These are phyloP conservation scores for Candida dajiaensis DNA, from an alignment of 805 yeast species.

Conservation along the genomic window DNA sequence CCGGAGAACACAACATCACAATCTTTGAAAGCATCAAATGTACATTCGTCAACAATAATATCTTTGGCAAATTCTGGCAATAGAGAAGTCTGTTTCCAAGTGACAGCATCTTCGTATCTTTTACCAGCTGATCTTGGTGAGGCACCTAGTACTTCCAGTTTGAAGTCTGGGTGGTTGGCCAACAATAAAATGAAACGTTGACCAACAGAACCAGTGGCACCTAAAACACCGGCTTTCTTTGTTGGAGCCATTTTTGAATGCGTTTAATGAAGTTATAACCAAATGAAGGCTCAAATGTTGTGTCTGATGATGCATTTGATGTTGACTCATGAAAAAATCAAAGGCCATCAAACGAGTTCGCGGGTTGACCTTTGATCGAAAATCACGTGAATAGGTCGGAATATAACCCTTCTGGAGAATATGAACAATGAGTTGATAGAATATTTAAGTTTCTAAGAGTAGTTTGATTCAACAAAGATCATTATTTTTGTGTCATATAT, in stretches of 20 bases:
- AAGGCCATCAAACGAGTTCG: neutral
- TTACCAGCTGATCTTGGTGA: conserved; percentile 92
- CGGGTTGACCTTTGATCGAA: neutral
- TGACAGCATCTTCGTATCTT: conserved; percentile 74
- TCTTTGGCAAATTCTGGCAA: conserved; percentile 64
- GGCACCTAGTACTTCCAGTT: conserved; percentile 83
- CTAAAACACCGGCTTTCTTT: conserved; percentile 76
- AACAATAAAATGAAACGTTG: conserved; percentile 87
- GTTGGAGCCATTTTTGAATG: conserved; percentile 22
- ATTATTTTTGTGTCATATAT: too few relatives aligned
- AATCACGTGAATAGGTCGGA: neutral
- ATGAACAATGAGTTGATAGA: too few relatives aligned
- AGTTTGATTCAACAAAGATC: too few relatives aligned
- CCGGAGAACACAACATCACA: conserved; percentile 97
- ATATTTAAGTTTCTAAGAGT: too few relatives aligned
- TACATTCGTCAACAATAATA: conserved; percentile 73
- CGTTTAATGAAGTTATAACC: neutral
- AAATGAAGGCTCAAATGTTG: neutral
- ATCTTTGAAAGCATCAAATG: conserved; percentile 65
- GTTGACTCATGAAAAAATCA: neutral
- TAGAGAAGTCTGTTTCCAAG: conserved; percentile 89
- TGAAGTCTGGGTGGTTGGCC: conserved; percentile 85
- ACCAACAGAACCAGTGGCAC: conserved; percentile 98
- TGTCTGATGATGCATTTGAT: neutral
- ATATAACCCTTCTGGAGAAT: too few relatives aligned